Conservation (phyloP, 495 filamentous ascomycete species). For the Penicillium roqueforti region DNA sequence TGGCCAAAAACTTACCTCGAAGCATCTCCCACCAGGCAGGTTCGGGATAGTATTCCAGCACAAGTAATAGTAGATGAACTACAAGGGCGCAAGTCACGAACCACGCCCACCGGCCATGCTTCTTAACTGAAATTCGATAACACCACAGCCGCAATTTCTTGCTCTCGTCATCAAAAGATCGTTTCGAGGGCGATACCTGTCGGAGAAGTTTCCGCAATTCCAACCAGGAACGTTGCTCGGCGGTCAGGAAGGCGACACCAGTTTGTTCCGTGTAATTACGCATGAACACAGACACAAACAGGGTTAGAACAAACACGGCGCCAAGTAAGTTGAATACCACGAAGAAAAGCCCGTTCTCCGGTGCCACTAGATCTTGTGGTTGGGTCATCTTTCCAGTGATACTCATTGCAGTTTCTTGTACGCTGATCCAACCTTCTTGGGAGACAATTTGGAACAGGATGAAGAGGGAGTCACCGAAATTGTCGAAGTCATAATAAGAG, state of each 20-base stretch:
- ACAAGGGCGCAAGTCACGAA: slow-evolving; percentile 73
- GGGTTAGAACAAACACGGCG: slow-evolving; percentile 93
- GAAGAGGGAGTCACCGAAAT: slow-evolving; percentile 86
- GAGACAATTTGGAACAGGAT: slow-evolving; percentile 99
- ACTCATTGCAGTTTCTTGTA: slow-evolving; percentile 75
- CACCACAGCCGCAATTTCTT: slow-evolving; percentile 85
- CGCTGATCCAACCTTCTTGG: slow-evolving; percentile 95
- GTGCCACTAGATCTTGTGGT: slow-evolving; percentile 59
- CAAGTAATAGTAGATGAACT: slow-evolving; percentile 75
- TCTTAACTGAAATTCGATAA: slow-evolving; percentile 88
- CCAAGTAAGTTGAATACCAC: slow-evolving; percentile 94
- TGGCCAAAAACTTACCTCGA: slow-evolving; percentile 43
- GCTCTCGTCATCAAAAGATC: slow-evolving; percentile 68
- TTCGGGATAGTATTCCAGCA: slow-evolving; percentile 82
- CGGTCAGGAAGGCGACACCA: slow-evolving; percentile 91
- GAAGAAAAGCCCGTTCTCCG: slow-evolving; percentile 90
- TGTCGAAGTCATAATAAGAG: slow-evolving; percentile 87
- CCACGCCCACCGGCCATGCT: slow-evolving; percentile 88
- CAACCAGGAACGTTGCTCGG: slow-evolving; percentile 95
- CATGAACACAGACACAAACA: slow-evolving; percentile 99
- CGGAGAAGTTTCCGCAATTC: slow-evolving; percentile 89
- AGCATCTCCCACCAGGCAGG: slow-evolving; percentile 57
- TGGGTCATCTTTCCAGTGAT: slow-evolving; percentile 76
- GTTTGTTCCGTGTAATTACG: slow-evolving; percentile 99
- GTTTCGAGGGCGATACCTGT: slow-evolving; percentile 89